A percentile compares a stretch with the other conserved stretches of the same genome.
Conservation (phyloP, 108 stramenopile species). For the Fragilariopsis cylindrus region DNA sequence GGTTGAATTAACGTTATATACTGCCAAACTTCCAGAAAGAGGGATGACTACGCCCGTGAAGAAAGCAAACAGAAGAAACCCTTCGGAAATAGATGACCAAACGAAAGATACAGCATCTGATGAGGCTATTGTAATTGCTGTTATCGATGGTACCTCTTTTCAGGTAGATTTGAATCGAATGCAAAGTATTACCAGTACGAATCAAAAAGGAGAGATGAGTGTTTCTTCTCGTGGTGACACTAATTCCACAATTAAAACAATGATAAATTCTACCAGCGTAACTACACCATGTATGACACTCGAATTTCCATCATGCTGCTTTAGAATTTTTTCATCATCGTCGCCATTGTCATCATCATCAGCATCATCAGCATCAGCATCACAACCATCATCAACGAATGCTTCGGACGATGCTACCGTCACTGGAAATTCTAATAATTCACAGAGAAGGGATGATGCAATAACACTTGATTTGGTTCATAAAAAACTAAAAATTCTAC, state of each 20-base stretch:
- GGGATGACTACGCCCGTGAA: conserved; percentile 18
- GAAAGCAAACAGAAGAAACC: conserved; percentile 1
- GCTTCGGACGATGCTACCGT: not conserved
- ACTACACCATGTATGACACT: conserved; percentile 22
- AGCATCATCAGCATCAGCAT: no score
- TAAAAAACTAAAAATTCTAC: not conserved
- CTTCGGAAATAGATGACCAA: not conserved
- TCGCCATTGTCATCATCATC: no score
- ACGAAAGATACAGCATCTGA: no score
- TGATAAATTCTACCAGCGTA: not conserved
- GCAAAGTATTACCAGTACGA: not conserved
- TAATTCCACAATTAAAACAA: not conserved
- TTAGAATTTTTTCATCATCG: conserved; percentile 24
- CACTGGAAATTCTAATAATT: not conserved
- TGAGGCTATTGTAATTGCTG: conserved; percentile 8
- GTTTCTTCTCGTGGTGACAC: no score
- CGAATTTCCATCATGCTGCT: conserved; percentile 18
- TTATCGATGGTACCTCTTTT: conserved; percentile 10
- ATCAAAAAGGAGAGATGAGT: not conserved
- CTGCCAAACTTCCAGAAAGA: conserved; percentile 15
- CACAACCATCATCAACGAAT: not conserved
- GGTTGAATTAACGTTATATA: conserved; percentile 20
- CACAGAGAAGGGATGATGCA: not conserved
- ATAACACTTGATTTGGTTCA: not conserved
- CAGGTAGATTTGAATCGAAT: conserved; percentile 27